Base-by-base conservation (phyloP, 1,284 basidiomycete species). In the Cutaneotrichosporon cutaneum region DNA sequence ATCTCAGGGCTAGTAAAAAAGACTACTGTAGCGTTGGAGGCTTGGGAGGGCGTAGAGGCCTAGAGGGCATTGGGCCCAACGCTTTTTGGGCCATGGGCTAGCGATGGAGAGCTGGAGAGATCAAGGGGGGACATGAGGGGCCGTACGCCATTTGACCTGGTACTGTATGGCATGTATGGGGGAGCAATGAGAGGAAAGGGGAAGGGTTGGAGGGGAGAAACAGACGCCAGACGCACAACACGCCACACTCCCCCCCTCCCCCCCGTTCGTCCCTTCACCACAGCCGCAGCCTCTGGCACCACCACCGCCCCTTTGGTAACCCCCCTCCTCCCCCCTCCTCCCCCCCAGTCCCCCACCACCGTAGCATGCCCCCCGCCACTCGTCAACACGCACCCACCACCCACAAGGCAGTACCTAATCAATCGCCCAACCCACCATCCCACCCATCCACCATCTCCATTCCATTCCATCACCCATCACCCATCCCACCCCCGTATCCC, bases 351-450 rank as follows among this genome's bases (percentile, higher is more conserved):
- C 54, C 22, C 22, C 22, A 16, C 36, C 16, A 8, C 22, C 39
- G 21, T 16, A n/a, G n/a, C n/a, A n/a, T n/a, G n/a, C 18, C 22
- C 45, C 45, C 45, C 45, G 44, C 44, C 44, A 45, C 44, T 45
- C 45, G 45, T 47, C 50, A 52, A 32, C 50, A 52, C 32, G 18
- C 18, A n/a, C 39, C 26, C 50, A 52, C n/a, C 50, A 52, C 32
- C 7, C 18, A n/a, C 39, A 18, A 13, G 13, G 3, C 16, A 26
- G 22, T 42, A 54, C 53, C 53, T 54, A 54, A 39, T 54, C 53
- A 39, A 54, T 54, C 53, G 14, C 53, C 35, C 36, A 39, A 42
- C 36, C 53, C 53, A 42, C 53, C 52, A 35, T 54, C 35, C 36
- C 53, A 36, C 27, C 53, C 52, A 35, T 54, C 35, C 32, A 33